These are phyloP conservation scores for Aspergillus sp. DNA, from an alignment of 2,329 filamentous ascomycete genomes.

Conservation along the genomic window DNA sequence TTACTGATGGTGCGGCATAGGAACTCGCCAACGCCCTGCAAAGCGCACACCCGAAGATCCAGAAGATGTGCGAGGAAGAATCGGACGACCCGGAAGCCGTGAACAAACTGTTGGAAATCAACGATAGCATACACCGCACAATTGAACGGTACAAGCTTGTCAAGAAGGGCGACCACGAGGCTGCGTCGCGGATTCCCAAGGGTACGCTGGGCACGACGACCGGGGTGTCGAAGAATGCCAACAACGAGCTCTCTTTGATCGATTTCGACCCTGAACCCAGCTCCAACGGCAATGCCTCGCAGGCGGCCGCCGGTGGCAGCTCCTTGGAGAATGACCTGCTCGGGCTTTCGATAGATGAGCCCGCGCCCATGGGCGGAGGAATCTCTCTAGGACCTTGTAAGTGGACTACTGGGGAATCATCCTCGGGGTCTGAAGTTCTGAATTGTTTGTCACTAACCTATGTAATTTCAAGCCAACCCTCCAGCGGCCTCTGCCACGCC, in stretches of 20 bases:
- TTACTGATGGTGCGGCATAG: conserved; percentile 36
- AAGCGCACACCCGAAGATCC: conserved; percentile 96
- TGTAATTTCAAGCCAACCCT: conserved; percentile 20
- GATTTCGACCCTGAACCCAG: conserved; percentile 71
- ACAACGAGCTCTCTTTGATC: conserved; percentile 86
- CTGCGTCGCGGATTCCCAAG: conserved; percentile 76
- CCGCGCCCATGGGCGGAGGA: conserved; percentile 74
- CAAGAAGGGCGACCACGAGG: conserved; percentile 90
- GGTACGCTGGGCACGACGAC: conserved; percentile 71
- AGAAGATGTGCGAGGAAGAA: conserved; percentile 99
- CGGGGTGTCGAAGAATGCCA: conserved; percentile 63
- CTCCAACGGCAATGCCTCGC: conserved; percentile 43
- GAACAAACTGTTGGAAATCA: conserved; percentile 92
- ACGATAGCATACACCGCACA: conserved; percentile 97
- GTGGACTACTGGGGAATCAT: conserved; percentile 39
- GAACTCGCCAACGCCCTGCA: conserved; percentile 86
- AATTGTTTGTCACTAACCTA: not conserved
- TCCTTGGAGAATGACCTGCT: conserved; percentile 87
- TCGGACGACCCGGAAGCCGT: conserved; percentile 96
- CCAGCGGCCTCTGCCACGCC: conserved; percentile 24
- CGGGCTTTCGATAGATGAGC: conserved; percentile 77
- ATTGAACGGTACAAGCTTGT: conserved; percentile 93
- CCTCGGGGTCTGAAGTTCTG: conserved; percentile 18
- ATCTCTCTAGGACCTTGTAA: conserved; percentile 79
- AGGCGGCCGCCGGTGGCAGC: conserved; percentile 54